phyloP scores from a whole-genome alignment of 805 yeast species.

The Ogataea haglerorum region DNA sequence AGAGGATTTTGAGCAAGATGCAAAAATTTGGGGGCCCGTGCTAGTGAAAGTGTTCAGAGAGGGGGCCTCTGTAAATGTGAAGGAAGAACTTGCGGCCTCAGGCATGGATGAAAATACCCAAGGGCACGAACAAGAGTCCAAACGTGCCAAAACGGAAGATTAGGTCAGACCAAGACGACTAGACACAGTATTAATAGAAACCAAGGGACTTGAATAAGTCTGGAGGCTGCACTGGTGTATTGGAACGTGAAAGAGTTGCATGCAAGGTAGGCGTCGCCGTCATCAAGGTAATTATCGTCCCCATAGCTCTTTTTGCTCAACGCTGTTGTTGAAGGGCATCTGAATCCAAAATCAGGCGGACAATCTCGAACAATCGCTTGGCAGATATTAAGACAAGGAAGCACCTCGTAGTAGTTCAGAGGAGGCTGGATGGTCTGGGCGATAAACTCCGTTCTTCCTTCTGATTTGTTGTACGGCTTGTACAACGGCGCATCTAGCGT shows the following conservation, averaged over 20 bases:
- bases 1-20: slow-evolving; percentile 61
- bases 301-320: slow-evolving; percentile 39
- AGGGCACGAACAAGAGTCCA: slow-evolving; percentile 5
- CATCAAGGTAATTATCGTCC: slow-evolving; percentile 35
- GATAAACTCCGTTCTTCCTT: slow-evolving; percentile 61
- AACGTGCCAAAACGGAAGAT: slow-evolving; percentile 4
- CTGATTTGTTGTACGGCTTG: slow-evolving; percentile 41
- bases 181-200: slow-evolving; percentile 3
- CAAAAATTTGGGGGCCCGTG: slow-evolving; percentile 68
- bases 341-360: slow-evolving; percentile 71
- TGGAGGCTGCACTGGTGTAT: slow-evolving; percentile 5
- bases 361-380: slow-evolving; percentile 77
- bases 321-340: slow-evolving; percentile 56
- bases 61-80: slow-evolving; percentile 39
- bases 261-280: slow-evolving; percentile 25
- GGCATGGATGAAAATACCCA: slow-evolving; percentile 5
- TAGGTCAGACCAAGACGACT: slow-evolving; percentile 1
- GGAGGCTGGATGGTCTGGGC: slow-evolving; percentile 52
- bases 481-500: slow-evolving; percentile 45
- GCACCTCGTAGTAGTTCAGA: slow-evolving; percentile 63
- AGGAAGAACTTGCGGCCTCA: slow-evolving; percentile 31
- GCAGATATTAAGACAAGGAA: slow-evolving; percentile 86
- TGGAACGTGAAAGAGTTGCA: slow-evolving; percentile 34
- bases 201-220: slow-evolving; percentile 2
- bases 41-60: slow-evolving; percentile 50